Percentiles rank a stretch among this genome's conserved stretches.
These are phyloP conservation scores for Ophiobolus disseminans DNA, from an alignment of 2,329 filamentous ascomycete genomes.

Conservation along the genomic window DNA sequence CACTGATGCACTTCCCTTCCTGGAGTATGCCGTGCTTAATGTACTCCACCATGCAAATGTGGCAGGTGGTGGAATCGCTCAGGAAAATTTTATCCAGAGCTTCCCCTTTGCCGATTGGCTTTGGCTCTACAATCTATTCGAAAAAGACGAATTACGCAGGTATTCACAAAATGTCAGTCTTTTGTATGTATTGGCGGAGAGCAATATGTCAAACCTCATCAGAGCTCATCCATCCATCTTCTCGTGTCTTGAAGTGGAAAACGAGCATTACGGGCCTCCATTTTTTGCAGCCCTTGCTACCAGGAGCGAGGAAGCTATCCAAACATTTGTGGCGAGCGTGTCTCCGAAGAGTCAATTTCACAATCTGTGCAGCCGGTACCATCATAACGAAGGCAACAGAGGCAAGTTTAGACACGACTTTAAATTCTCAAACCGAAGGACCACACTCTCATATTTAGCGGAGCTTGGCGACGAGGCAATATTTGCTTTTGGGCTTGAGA, in stretches of 20 bases:
- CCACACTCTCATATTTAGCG: constrained; percentile 2
- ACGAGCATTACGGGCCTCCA: constrained; percentile 41
- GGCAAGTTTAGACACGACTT: constrained; percentile 6
- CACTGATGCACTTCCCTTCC: constrained; percentile 50
- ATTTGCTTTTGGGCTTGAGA: too few species aligned
- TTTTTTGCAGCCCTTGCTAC: constrained; percentile 49
- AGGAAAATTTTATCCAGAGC: constrained; percentile 11
- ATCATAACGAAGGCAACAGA: neutral
- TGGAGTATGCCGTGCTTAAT: constrained; percentile 55
- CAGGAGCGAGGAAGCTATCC: constrained; percentile 33
- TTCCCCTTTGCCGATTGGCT: constrained; percentile 41
- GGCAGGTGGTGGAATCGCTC: constrained; percentile 34
- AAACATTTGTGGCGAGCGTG: constrained; percentile 1
- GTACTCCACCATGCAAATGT: constrained; percentile 53
- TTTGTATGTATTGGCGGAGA: constrained; percentile 22
- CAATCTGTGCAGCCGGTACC: neutral
- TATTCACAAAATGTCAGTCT: constrained; percentile 19
- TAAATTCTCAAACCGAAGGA: constrained; percentile 4
- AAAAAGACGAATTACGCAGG: constrained; percentile 25
- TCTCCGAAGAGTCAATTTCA: neutral
- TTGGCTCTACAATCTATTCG: constrained; percentile 39
- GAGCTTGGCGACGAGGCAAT: constrained; percentile 3
- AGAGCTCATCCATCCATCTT: constrained; percentile 27
- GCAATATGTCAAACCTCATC: constrained; percentile 37
- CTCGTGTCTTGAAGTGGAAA: constrained; percentile 23